phyloP scores from a whole-genome alignment of 176 grass and related monocot species.

The Paspalum notatum region DNA sequence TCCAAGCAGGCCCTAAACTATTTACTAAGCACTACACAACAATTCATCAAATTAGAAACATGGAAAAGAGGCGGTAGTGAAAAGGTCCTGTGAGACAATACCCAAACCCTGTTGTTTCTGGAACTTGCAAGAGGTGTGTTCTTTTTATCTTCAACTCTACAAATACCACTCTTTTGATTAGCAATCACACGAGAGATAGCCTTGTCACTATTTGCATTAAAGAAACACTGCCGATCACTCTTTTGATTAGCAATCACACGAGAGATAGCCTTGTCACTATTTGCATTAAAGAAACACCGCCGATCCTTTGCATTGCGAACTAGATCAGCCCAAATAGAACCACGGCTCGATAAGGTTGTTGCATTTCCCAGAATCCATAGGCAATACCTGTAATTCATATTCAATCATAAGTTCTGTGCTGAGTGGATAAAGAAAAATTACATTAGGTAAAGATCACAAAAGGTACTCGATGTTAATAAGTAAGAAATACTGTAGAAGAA shows the following conservation, averaged over 20 bases:
- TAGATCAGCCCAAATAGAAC: constrained; percentile 54
- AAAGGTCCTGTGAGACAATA: constrained; percentile 31
- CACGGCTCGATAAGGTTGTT: constrained; percentile 42
- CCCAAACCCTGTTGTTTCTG: constrained; percentile 25
- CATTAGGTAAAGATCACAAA: neutral
- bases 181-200: constrained; percentile 41
- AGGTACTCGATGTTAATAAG: constrained; percentile 15
- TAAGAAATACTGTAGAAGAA: neutral
- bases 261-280: constrained; percentile 43
- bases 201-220: constrained; percentile 46
- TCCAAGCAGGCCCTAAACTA: no score
- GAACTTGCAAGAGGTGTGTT: constrained; percentile 27
- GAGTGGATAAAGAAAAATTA: neutral
- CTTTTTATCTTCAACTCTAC: constrained; percentile 32
- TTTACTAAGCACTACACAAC: neutral
- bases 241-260: constrained; percentile 34
- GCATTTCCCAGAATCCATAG: constrained; percentile 67
- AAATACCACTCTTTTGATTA: constrained; percentile 37
- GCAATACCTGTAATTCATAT: constrained; percentile 51
- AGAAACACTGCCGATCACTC: no score
- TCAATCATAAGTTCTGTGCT: constrained; percentile 8
- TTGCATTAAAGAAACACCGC: constrained; percentile 56
- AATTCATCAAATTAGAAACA: neutral
- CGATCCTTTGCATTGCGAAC: constrained; percentile 52
- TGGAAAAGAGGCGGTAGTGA: neutral